Evolutionary conservation across 2,329 filamentous ascomycete genomes (phyloP).

Genomic region (Akanthomyces dipterigenus): DNA sequence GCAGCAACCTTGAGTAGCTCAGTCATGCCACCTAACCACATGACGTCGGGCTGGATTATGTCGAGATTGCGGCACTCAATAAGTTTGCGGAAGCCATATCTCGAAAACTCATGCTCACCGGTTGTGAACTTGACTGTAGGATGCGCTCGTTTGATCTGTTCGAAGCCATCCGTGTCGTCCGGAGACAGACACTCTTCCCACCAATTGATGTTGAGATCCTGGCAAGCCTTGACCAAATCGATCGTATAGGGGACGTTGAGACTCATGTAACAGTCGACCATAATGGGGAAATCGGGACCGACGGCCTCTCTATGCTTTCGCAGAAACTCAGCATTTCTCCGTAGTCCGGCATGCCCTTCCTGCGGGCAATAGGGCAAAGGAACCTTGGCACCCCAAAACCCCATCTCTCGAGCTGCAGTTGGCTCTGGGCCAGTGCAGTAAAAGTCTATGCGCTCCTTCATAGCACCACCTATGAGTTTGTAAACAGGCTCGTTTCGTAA

Average conservation of each 20-base stretch:
- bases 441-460: constrained; percentile 74
- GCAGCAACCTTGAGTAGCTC: constrained; percentile 85
- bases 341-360: constrained; percentile 72
- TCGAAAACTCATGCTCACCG: constrained; percentile 90
- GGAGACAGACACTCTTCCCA: constrained; percentile 93
- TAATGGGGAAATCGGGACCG: constrained; percentile 83
- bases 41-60: constrained; percentile 92
- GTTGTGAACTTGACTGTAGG: constrained; percentile 91
- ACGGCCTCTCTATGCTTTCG: constrained; percentile 77
- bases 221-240: constrained; percentile 75
- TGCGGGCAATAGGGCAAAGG: constrained; percentile 84
- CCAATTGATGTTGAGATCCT: constrained; percentile 88
- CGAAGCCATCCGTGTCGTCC: constrained; percentile 88
- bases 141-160: constrained; percentile 82
- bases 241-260: constrained; percentile 90
- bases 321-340: constrained; percentile 86
- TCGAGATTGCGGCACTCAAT: constrained; percentile 88
- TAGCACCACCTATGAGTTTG: constrained; percentile 88
- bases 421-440: constrained; percentile 93
- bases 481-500: constrained; percentile 89
- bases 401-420: constrained; percentile 71
- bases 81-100: constrained; percentile 91
- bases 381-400: constrained; percentile 87
- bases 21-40: constrained; percentile 93
- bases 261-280: constrained; percentile 97